Evolutionary conservation across 306 rosid genomes (phyloP).

Genomic region (Trifolium subterraneum): DNA sequence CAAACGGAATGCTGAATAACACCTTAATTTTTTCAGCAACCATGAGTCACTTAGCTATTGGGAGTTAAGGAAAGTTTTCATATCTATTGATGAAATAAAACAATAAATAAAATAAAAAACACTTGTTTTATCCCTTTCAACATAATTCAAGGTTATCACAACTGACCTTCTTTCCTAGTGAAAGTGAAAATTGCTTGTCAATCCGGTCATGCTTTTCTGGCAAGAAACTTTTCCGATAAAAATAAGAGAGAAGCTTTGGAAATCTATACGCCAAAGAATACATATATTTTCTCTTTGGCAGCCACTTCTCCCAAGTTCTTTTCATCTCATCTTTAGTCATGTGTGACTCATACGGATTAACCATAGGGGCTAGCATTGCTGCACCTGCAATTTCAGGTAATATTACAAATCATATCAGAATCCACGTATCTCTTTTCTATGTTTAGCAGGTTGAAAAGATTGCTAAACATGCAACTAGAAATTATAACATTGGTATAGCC

Average conservation of each 20-base stretch:
- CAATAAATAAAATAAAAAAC: neutral
- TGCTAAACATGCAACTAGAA: slow-evolving; percentile 20
- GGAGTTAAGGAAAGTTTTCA: slow-evolving; percentile 18
- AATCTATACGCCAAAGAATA: slow-evolving; percentile 74
- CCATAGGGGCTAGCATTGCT: slow-evolving; percentile 80
- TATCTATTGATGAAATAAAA: neutral
- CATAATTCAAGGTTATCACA: slow-evolving; percentile 13
- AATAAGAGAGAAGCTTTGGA: slow-evolving; percentile 72
- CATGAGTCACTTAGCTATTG: neutral
- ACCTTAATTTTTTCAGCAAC: slow-evolving; percentile 11
- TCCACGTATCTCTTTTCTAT: neutral
- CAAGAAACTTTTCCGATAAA: slow-evolving; percentile 72
- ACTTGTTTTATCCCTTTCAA: slow-evolving; percentile 4
- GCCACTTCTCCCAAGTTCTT: slow-evolving; percentile 88
- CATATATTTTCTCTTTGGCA: slow-evolving; percentile 66
- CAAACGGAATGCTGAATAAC: neutral
- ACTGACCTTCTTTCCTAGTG: slow-evolving; percentile 81
- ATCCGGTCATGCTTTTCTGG: slow-evolving; percentile 78
- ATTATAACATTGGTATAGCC: slow-evolving; percentile 27
- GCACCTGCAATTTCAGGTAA: slow-evolving; percentile 69
- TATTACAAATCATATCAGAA: slow-evolving; percentile 36
- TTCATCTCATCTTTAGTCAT: slow-evolving; percentile 82
- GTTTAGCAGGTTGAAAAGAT: neutral
- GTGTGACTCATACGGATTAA: slow-evolving; percentile 76
- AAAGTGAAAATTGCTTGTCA: slow-evolving; percentile 64